phyloP scores from a whole-genome alignment of 2,329 filamentous ascomycete genomes.

The Fusarium bulbicola region DNA sequence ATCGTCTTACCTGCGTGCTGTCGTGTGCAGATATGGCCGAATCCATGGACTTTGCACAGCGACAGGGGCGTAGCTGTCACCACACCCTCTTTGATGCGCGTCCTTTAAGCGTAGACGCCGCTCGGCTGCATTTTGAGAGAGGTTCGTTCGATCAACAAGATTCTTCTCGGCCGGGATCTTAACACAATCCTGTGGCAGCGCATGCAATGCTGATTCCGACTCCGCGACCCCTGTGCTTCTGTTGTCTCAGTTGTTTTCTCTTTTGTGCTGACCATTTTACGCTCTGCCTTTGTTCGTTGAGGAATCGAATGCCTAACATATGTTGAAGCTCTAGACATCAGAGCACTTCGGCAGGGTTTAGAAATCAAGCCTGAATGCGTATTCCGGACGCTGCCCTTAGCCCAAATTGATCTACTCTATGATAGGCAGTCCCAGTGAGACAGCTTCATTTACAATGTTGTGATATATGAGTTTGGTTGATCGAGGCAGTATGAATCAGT shows the following conservation, averaged over 20 bases:
- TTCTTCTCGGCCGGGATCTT: slow-evolving; percentile 29
- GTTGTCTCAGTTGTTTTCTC: slow-evolving; percentile 33
- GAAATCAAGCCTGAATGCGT: neutral
- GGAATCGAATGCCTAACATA: neutral
- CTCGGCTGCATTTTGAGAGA: slow-evolving; percentile 21
- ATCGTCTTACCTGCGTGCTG: neutral
- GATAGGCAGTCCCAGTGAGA: neutral
- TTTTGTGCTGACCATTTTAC: neutral
- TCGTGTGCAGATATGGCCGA: neutral
- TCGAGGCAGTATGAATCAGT: neutral
- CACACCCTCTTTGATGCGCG: slow-evolving; percentile 21
- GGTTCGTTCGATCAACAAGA: slow-evolving; percentile 23
- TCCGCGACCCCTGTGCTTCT: slow-evolving; percentile 17
- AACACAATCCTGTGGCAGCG: slow-evolving; percentile 10
- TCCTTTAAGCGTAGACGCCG: slow-evolving; percentile 16
- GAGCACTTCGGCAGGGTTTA: neutral
- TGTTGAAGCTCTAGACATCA: neutral
- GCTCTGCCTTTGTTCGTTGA: neutral
- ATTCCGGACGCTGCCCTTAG: neutral
- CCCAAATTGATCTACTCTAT: neutral
- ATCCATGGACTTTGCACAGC: neutral
- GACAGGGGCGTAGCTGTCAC: neutral
- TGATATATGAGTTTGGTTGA: neutral
- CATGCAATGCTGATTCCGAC: slow-evolving; percentile 20
- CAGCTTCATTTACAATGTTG: neutral